Base-by-base conservation (phyloP, 108 stramenopile genomes). In the Bacterosira constricta region DNA sequence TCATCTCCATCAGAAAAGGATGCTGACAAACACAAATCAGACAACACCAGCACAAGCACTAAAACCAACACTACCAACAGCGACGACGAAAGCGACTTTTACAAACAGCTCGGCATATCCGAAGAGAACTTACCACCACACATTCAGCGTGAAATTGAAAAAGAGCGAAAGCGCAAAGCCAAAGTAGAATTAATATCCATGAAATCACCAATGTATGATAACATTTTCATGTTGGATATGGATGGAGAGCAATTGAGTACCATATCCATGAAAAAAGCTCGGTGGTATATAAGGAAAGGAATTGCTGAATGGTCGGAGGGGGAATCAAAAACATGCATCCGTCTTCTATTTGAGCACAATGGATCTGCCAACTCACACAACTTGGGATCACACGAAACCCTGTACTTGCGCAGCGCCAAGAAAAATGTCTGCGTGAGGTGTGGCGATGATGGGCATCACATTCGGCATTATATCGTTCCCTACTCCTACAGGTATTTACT, bases 191-290 rank as follows among this genome's bases (percentile, higher is more conserved):
- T 84, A 39, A 55, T 94, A 10, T 84, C 88, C 11, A 82, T 87
- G 88, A 94, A 94, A 54, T 85, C 83, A 35, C 88, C 88, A 21
- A 84, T 94, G 82, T 94, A 94, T 59, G 92, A 94, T 56, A 94
- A 94, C 46, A 86, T 94, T 15, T 66, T 74, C 67, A 94, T 94
- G 92, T 69, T 86, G 12, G 75, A 71, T 61, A 85, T 83, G 6
- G 64, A 86, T n/a, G 78, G 84, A 36, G 37, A 64, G 9, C 20
- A 85, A 30, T 65, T 95, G 18, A 81, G 86, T 44, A 88, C 86
- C 29, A 88, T 91, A 66, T 85, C 88, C 12, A 53, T 71, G 30
- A 90, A 95, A 68, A 95, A 95, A 78, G 94, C 90, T 1, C 67
- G 65, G 13, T 95, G 94, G 94, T 95, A 95, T 57, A 78, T 92